Base-by-base conservation (phyloP, 306 rosid species). In the Morella rubra region DNA sequence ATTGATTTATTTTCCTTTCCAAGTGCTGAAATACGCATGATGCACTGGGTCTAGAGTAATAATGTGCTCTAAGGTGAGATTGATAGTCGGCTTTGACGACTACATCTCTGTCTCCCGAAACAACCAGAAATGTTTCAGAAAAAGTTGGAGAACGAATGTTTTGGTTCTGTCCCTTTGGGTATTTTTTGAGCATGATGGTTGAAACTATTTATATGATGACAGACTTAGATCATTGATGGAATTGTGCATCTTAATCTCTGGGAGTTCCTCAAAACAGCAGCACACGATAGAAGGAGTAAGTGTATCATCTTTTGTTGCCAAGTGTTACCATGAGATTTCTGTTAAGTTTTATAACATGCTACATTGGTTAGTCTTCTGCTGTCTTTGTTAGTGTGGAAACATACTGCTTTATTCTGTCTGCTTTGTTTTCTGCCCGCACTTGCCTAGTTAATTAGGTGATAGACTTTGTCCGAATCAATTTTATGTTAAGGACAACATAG, bases 191-290 rank as follows among this genome's bases (percentile, higher is more conserved):
- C 13, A 62, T 52, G 62, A 52, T 77, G 55, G 44, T 60, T 79
- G n/a, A 66, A 69, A 73, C 66, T 71, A 14, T 32, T 77, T 72
- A 70, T 76, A 67, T 85, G 78, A 80, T 66, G 74, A 74, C 93
- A 94, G 97, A 84, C 96, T 94, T 72, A 89, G 97, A 85, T 86
- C 98, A 32, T 92, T 89, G 80, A 92, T 94, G 97, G 98, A 92
- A 84, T 80, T 94, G 75, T 94, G 97, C 82, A 94, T 94, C 75
- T 88, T 94, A 83, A 80, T 92, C 82, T 93, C 97, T 6, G 97
- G 91, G 81, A 84, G 85, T 79, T 80, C 83, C 78, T 81, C 88
- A 42, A 90, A 73, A 74, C 87, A 84, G 84, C 80, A 86, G 77
- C 82, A 54, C 66, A 74, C 83, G 47, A 60, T 13, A 44, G 82